Conservation (phyloP, 768 basidiomycete species). For the Pleurotus salmoneostramineus region DNA sequence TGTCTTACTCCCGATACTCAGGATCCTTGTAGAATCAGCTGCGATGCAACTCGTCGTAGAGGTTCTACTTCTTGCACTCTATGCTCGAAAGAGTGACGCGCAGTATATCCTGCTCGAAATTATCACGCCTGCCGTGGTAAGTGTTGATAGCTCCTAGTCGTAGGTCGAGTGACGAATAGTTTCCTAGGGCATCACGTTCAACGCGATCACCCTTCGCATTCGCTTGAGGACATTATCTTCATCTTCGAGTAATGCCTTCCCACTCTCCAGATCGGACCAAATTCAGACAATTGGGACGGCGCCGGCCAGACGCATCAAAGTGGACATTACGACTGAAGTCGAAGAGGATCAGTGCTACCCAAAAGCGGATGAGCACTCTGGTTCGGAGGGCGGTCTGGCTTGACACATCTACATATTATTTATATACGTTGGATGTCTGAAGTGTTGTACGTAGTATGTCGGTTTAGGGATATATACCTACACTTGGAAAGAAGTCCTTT, state of each 20-base stretch:
- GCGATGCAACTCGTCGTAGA: conserved; percentile 15
- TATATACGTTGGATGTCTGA: too few relatives aligned
- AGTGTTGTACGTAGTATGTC: too few relatives aligned
- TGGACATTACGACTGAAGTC: background rate
- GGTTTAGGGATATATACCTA: too few relatives aligned
- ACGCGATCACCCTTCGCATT: background rate
- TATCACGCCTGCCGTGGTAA: conserved; percentile 12
- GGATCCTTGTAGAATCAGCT: conserved; percentile 17
- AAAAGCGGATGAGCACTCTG: background rate
- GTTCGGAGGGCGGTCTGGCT: background rate
- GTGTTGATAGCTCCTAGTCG: background rate
- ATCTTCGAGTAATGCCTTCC: background rate
- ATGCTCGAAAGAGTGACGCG: conserved; percentile 13
- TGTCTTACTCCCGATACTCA: conserved; percentile 10
- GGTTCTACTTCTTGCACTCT: conserved; percentile 14
- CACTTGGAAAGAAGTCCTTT: too few relatives aligned
- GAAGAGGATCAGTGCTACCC: background rate
- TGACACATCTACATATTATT: background rate
- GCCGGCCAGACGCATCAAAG: background rate
- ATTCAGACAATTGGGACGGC: background rate
- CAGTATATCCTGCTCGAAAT: conserved; percentile 16
- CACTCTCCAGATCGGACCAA: background rate
- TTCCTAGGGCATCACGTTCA: background rate
- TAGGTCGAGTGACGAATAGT: background rate
- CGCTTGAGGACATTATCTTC: background rate